Base-by-base conservation (phyloP, 371 early-diverging fungal genomes). In the Rhizomucor miehei region DNA sequence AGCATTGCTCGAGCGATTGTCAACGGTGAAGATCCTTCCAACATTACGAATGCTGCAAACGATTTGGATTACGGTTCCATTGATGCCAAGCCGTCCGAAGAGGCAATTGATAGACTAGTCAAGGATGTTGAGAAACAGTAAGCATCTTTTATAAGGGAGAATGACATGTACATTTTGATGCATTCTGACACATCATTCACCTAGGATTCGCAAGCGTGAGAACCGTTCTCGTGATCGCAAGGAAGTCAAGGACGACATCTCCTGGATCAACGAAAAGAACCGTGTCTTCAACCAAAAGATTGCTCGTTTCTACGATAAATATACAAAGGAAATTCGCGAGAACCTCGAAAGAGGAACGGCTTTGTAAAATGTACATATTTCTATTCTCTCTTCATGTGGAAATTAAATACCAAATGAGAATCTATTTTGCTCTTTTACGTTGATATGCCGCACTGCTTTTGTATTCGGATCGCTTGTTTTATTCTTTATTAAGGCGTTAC, bases 181-280 rank as follows among this genome's bases (percentile, higher is more conserved):
- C n/a, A n/a, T 8, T 29, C 29, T 29, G 29, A 29, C 29, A 29
- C 25, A 19, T 58, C 49, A 63, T 16, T 53, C n/a, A 13, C 5
- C 8, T 63, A 86, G 82, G 54, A 80, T 84, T 54, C 81, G 82
- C 36, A 77, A 77, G 35, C 82, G 92, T 25, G 75, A 78, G 24
- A 84, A 84, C 41, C 86, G 85, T 61, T 88, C 88, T n/a, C 81
- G 85, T 48, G 80, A 82, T 40, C 77, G 88, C 59, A 82, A 88
- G 56, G 83, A 89, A 43, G 69, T 79, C 53, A 89, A 86, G 44
- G 96, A 91, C 23, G 93, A 93, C 53, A 91, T 98, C 54, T 91
- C 94, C 16, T 96, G 92, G 72, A 97, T 98, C 79, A 97, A 97
- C 65, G 95, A 97, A 54, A 82, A 92, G 72, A 98, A 98, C 69